These are phyloP conservation scores for Lathyrus aphaca DNA, from an alignment of 306 rosid species.

Conservation along the genomic window DNA sequence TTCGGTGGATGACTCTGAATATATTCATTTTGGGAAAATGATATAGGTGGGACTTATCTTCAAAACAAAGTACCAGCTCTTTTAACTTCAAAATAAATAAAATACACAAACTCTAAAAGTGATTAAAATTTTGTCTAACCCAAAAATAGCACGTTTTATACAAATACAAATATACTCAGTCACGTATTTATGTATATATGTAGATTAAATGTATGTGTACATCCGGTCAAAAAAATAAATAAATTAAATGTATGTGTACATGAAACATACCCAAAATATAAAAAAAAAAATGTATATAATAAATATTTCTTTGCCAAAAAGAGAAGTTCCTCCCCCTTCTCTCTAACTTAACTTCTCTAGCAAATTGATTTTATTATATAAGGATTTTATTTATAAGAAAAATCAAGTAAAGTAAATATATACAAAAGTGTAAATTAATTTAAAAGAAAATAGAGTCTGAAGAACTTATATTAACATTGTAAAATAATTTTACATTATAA, in stretches of 20 bases:
- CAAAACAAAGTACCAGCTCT: constrained; percentile 16
- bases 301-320: too few relatives aligned
- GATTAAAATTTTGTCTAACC: neutral
- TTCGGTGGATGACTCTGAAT: neutral
- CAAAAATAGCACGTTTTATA: neutral
- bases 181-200: neutral
- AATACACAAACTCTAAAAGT: neutral
- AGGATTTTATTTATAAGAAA: neutral
- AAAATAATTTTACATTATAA: too few relatives aligned
- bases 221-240: too few relatives aligned
- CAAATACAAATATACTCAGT: neutral
- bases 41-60: neutral
- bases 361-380: neutral
- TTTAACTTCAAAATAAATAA: neutral
- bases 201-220: neutral
- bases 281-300: too few relatives aligned
- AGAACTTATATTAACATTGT: too few relatives aligned
- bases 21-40: constrained; percentile 6
- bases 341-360: neutral
- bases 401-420: neutral
- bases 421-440: neutral
- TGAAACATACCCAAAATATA: too few relatives aligned
- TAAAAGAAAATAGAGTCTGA: too few relatives aligned
- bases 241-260: too few relatives aligned
- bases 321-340: neutral